These are phyloP conservation scores for Kodamaea kakaduensis DNA, from an alignment of 805 yeast species.

Conservation along the genomic window DNA sequence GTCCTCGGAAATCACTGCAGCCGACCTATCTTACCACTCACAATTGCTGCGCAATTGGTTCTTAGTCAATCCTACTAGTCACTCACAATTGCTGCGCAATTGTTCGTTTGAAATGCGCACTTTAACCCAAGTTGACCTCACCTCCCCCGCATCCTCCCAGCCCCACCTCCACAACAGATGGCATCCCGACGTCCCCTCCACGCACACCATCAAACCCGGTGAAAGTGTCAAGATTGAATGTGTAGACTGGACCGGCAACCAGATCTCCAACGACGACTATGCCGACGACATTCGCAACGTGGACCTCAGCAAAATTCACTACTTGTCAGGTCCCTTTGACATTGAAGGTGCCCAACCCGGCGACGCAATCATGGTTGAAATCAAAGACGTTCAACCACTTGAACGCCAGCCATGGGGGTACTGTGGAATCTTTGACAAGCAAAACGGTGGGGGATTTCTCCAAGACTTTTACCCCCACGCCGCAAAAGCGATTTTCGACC, in stretches of 20 bases:
- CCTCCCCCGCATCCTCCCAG: constrained; percentile 44
- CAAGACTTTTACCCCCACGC: constrained; percentile 48
- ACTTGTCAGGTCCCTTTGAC: constrained; percentile 47
- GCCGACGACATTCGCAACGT: constrained; percentile 47
- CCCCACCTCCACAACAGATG: constrained; percentile 48
- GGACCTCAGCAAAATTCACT: constrained; percentile 45
- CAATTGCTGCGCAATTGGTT: no score
- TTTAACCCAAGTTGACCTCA: constrained; percentile 36
- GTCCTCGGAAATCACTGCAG: no score
- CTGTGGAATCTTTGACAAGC: constrained; percentile 45
- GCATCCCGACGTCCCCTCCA: constrained; percentile 49
- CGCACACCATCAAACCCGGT: constrained; percentile 37
- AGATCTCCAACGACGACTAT: constrained; percentile 41
- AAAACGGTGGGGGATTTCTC: constrained; percentile 50
- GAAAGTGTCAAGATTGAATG: constrained; percentile 47
- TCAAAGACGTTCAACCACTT: constrained; percentile 49
- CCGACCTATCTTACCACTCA: no score
- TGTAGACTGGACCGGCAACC: constrained; percentile 54
- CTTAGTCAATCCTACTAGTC: no score
- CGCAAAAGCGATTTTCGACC: constrained; percentile 50
- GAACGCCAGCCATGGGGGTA: constrained; percentile 54
- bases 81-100: constrained; percentile 3
- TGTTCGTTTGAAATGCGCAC: no score
- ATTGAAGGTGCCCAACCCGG: constrained; percentile 45
- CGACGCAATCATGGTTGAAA: constrained; percentile 46